phyloP scores from a whole-genome alignment of 192 early-diverging fungal species.

The Phycomyces blakesleeanus region DNA sequence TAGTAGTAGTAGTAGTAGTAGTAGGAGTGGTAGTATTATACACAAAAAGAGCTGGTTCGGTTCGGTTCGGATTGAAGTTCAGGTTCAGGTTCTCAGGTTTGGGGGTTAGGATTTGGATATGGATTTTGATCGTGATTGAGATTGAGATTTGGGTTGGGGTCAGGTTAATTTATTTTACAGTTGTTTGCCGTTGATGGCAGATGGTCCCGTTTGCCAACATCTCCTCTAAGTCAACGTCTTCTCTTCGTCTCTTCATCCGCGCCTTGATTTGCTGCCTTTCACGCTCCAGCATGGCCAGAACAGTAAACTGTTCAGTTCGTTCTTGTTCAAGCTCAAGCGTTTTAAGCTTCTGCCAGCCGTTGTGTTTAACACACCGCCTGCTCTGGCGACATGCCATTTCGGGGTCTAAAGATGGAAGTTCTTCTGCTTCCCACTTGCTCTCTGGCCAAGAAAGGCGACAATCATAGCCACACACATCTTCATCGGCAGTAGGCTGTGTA shows the following conservation, averaged over 20 bases:
- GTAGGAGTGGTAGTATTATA: too few species aligned
- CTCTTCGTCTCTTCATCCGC: constrained; percentile 47
- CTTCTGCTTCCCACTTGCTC: constrained; percentile 18
- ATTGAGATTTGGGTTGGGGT: too few species aligned
- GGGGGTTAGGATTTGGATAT: too few species aligned
- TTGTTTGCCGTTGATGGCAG: constrained; percentile 8
- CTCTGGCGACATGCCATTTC: constrained; percentile 35
- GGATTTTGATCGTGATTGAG: too few species aligned
- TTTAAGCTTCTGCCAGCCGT: constrained; percentile 48
- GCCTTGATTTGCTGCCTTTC: constrained; percentile 44
- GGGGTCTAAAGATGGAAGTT: neutral
- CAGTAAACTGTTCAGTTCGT: constrained; percentile 28
- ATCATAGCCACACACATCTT: constrained; percentile 43
- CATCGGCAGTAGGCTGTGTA: constrained; percentile 13
- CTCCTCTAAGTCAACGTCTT: constrained; percentile 31
- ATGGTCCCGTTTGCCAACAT: constrained; percentile 44
- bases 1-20: too few species aligned
- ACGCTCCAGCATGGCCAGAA: constrained; percentile 24
- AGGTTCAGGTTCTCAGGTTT: too few species aligned
- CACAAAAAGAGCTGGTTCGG: too few species aligned
- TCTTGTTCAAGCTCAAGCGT: constrained; percentile 44
- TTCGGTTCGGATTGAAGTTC: too few species aligned
- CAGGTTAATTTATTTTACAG: constrained; percentile 5
- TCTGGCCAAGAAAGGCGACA: constrained; percentile 45
- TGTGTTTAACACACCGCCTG: constrained; percentile 42